Evolutionary conservation across 2,329 filamentous ascomycete species (phyloP).

Genomic region (Pseudocercospora pini-densiflorae): DNA sequence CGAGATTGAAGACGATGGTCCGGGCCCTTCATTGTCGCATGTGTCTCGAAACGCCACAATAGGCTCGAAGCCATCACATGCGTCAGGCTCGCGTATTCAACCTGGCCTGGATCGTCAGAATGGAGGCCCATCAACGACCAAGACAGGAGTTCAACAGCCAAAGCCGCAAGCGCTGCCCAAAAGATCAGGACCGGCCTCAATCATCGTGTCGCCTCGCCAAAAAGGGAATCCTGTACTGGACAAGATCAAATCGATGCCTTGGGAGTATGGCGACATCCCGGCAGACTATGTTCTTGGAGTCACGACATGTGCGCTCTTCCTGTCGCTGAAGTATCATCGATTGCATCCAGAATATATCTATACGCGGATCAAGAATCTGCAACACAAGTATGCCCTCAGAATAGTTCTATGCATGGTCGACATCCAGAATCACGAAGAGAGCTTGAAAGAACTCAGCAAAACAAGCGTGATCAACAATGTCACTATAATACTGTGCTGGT

Average conservation of each 20-base stretch:
- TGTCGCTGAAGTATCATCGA: conserved; percentile 96
- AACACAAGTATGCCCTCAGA: conserved; percentile 84
- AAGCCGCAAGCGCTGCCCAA: conserved; percentile 83
- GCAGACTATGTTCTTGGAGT: conserved; percentile 88
- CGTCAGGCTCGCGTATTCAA: conserved; percentile 24
- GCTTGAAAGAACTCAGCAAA: conserved; percentile 86
- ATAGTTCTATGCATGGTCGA: conserved; percentile 91
- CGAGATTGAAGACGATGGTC: conserved; percentile 32
- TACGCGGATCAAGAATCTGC: conserved; percentile 82
- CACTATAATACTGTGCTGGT: conserved; percentile 93
- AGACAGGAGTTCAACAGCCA: conserved; percentile 62
- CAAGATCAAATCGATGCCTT: conserved; percentile 78
- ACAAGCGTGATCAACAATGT: conserved; percentile 91
- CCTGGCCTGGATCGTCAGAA: conserved; percentile 29
- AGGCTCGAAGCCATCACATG: conserved; percentile 24
- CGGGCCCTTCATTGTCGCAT: conserved; percentile 16
- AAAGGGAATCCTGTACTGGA: conserved; percentile 94
- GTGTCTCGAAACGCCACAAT: conserved; percentile 28
- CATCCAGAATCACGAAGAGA: conserved; percentile 91
- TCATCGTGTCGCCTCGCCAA: conserved; percentile 88
- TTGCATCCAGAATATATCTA: conserved; percentile 98
- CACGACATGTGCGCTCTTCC: conserved; percentile 88
- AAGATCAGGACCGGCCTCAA: conserved; percentile 70
- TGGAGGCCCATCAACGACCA: conserved; percentile 25
- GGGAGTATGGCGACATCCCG: conserved; percentile 98